Conservation (phyloP, 225 moss, liverwort and hornwort species). For the Asterella californica region DNA sequence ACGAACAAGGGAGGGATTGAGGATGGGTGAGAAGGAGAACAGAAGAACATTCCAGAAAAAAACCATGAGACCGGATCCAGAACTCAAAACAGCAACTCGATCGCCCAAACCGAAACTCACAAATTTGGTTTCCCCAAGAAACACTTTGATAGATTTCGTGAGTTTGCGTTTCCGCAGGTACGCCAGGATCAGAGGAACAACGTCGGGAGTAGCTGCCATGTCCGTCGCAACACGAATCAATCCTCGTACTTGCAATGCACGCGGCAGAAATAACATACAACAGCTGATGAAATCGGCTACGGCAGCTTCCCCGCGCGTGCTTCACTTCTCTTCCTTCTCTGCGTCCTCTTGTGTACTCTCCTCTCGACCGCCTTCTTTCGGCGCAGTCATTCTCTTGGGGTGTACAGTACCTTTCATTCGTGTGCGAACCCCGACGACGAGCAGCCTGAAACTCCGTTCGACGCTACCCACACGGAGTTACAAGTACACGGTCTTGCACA, state of each 20-base stretch:
- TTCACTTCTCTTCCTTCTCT: background rate
- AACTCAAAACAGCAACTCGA: too few species aligned
- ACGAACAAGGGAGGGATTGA: background rate
- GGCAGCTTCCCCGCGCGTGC: background rate
- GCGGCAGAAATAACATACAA: constrained; percentile 36
- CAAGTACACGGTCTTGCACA: too few species aligned
- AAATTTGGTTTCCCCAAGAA: constrained; percentile 36
- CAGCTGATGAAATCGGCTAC: background rate
- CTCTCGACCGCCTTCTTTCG: too few species aligned
- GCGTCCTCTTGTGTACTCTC: too few species aligned
- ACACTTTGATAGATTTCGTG: constrained; percentile 30
- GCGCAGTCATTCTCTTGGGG: too few species aligned
- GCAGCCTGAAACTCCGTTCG: too few species aligned
- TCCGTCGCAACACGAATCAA: background rate
- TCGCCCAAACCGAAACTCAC: constrained; percentile 3
- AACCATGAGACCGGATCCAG: background rate
- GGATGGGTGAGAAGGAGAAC: background rate
- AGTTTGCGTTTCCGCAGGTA: constrained; percentile 37
- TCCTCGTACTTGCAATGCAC: constrained; percentile 25
- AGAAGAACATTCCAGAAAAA: background rate
- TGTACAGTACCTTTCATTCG: too few species aligned
- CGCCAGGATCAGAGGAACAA: constrained; percentile 23
- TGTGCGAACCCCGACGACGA: too few species aligned
- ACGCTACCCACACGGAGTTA: too few species aligned
- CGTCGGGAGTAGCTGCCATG: constrained; percentile 13